Evolutionary conservation across 495 filamentous ascomycete species (phyloP).

Genomic region (Podospora comata): DNA sequence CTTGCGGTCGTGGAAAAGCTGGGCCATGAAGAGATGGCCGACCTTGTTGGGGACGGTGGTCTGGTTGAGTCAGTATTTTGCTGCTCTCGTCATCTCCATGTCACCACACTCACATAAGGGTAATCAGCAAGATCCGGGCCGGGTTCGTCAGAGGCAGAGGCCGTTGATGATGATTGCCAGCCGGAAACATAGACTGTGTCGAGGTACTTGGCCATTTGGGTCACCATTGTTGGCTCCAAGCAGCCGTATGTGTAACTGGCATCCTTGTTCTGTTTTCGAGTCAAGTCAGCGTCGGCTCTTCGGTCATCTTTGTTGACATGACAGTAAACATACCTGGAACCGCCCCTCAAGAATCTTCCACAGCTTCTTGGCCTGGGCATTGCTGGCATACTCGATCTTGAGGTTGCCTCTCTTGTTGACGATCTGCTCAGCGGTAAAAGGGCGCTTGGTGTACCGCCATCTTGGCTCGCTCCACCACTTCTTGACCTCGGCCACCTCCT

Average conservation of each 20-base stretch:
- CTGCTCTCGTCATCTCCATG: neutral
- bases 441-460: constrained; percentile 89
- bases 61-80: constrained; percentile 41
- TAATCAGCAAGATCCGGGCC: constrained; percentile 98
- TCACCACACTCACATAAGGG: constrained; percentile 68
- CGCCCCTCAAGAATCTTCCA: constrained; percentile 84
- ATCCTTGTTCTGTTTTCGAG: constrained; percentile 60
- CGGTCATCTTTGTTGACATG: neutral
- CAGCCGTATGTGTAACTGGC: constrained; percentile 95
- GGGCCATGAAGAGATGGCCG: constrained; percentile 91
- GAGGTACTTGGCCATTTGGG: constrained; percentile 98
- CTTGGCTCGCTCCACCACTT: constrained; percentile 89
- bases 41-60: constrained; percentile 99
- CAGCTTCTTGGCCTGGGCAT: constrained; percentile 84
- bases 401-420: constrained; percentile 89
- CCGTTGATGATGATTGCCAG: constrained; percentile 97
- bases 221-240: constrained; percentile 95
- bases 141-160: constrained; percentile 89
- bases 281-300: neutral
- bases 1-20: constrained; percentile 99
- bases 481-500: constrained; percentile 83
- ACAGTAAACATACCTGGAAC: constrained; percentile 61
- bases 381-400: constrained; percentile 89
- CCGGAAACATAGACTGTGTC: constrained; percentile 98
- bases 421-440: constrained; percentile 95